Evolutionary conservation across 2,329 filamentous ascomycete species (phyloP).

Genomic region (Emmonsiellopsis sp.): DNA sequence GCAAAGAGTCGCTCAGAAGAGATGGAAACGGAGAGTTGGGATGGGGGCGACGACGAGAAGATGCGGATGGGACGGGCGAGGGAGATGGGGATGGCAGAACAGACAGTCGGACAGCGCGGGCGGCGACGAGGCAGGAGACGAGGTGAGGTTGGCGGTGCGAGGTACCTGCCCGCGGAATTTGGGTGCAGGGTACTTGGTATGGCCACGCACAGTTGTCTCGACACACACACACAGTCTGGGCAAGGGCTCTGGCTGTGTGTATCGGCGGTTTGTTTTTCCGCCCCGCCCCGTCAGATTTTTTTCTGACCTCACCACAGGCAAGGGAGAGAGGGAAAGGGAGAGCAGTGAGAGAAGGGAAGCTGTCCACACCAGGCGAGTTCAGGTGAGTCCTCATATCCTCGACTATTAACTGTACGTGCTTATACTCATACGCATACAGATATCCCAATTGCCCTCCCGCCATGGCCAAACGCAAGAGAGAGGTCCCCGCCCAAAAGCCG

Average conservation of each 20-base stretch:
- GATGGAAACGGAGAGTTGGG: slow-evolving; percentile 36
- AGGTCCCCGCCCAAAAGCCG: slow-evolving; percentile 18
- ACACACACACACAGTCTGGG: not conserved
- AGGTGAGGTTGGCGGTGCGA: not conserved
- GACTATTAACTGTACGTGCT: not conserved
- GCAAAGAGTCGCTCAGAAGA: slow-evolving; percentile 35
- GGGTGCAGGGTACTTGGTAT: not conserved
- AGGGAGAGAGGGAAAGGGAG: not conserved
- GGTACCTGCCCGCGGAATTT: not conserved
- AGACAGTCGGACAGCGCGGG: slow-evolving; percentile 14
- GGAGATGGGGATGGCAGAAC: slow-evolving; percentile 19
- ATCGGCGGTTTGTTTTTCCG: too few relatives aligned
- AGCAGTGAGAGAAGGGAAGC: not conserved
- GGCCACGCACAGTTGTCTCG: too few relatives aligned
- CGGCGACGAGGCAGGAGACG: not conserved
- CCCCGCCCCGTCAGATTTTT: too few relatives aligned
- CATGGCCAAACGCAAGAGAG: slow-evolving; percentile 42
- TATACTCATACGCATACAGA: too few relatives aligned
- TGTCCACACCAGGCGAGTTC: not conserved
- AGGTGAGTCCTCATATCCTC: not conserved
- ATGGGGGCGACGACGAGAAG: slow-evolving; percentile 30
- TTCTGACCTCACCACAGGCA: too few relatives aligned
- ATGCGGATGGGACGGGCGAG: slow-evolving; percentile 22
- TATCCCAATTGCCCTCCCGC: not conserved
- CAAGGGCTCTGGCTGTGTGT: too few relatives aligned